Evolutionary conservation across 768 basidiomycete species (phyloP).

Genomic region (Pleurotus pulmonarius): DNA sequence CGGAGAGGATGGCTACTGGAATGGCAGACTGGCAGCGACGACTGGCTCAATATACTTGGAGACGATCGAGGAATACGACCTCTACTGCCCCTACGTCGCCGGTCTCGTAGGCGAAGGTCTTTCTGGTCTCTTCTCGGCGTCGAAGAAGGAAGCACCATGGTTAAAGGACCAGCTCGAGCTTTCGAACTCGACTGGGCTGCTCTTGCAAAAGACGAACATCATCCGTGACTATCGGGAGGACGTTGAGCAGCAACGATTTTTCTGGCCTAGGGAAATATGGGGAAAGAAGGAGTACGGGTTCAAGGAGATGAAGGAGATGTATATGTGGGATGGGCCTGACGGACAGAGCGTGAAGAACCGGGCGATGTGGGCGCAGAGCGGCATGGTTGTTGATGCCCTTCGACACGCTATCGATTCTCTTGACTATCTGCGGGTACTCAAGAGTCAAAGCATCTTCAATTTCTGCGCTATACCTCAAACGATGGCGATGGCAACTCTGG

Average conservation of each 20-base stretch:
- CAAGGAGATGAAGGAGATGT: constrained; percentile 66
- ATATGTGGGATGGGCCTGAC: constrained; percentile 32
- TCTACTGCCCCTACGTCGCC: constrained; percentile 98
- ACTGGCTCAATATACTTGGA: constrained; percentile 68
- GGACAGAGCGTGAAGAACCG: constrained; percentile 42
- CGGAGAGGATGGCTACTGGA: constrained; percentile 82
- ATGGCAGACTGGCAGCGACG: constrained; percentile 91
- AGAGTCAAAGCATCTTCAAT: constrained; percentile 91
- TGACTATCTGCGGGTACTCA: constrained; percentile 84
- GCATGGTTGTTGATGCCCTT: constrained; percentile 86
- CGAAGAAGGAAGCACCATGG: constrained; percentile 74
- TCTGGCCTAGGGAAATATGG: constrained; percentile 97
- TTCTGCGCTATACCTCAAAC: constrained; percentile 93
- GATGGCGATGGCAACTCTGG: constrained; percentile 95
- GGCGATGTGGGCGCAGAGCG: constrained; percentile 80
- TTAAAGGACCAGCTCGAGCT: constrained; percentile 81
- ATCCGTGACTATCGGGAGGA: constrained; percentile 95
- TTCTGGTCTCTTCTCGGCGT: constrained; percentile 82
- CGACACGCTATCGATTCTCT: constrained; percentile 81
- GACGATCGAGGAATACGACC: constrained; percentile 83
- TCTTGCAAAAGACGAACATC: constrained; percentile 98
- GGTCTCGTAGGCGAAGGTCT: constrained; percentile 97
- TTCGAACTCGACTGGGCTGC: constrained; percentile 88
- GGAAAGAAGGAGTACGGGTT: constrained; percentile 61
- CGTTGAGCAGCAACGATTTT: constrained; percentile 75